Percentiles rank a stretch among this genome's conserved stretches.
These are phyloP conservation scores for Rhizopus arrhizus DNA, from an alignment of 371 early-diverging fungal genomes.

Conservation along the genomic window DNA sequence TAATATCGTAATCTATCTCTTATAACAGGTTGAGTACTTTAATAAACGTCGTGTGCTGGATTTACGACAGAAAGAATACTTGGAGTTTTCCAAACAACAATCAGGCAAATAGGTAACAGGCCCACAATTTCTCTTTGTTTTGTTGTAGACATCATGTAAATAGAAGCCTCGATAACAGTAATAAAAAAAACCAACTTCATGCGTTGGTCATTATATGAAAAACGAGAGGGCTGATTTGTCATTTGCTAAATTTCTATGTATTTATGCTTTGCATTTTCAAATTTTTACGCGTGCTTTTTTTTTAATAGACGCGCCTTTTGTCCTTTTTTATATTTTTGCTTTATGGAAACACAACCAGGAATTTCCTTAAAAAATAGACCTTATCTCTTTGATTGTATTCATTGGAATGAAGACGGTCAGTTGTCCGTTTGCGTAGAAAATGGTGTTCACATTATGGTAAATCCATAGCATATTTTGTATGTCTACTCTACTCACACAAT, in stretches of 20 bases:
- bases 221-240: no score
- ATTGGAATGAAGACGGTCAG: slow-evolving; percentile 33
- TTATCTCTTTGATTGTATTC: slow-evolving; percentile 17
- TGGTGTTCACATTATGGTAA: slow-evolving; percentile 37
- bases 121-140: no score
- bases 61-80: slow-evolving; percentile 49
- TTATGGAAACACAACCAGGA: slow-evolving; percentile 33
- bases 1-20: no score
- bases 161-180: no score
- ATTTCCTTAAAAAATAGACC: slow-evolving; percentile 22
- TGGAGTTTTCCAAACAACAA: slow-evolving; percentile 46
- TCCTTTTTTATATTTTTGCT: background rate
- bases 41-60: slow-evolving; percentile 57
- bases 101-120: slow-evolving; percentile 26
- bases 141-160: no score
- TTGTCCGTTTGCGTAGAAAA: slow-evolving; percentile 26
- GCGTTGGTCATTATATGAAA: no score
- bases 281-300: no score
- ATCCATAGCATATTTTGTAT: background rate
- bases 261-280: no score
- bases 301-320: background rate
- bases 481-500: background rate
- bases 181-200: no score
- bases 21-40: slow-evolving; percentile 50
- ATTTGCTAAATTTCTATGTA: no score